Percentiles rank a stretch among this genome's conserved stretches.
Evolutionary conservation across 768 basidiomycete genomes (phyloP).

Genomic region (Tricholoma saponaceum): DNA sequence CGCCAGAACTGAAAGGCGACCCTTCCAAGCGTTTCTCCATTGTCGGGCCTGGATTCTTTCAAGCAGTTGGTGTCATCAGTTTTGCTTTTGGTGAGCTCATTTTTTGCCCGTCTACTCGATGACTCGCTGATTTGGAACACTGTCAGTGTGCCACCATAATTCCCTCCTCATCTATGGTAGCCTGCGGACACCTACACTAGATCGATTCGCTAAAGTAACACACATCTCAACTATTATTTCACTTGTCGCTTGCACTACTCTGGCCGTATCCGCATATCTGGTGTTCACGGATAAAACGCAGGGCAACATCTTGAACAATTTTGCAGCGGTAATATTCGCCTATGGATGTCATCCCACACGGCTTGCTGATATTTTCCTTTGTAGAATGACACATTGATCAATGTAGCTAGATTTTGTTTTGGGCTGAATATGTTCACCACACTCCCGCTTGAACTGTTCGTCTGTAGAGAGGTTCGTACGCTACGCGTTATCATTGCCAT

Average conservation of each 20-base stretch:
- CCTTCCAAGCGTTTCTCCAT: slow-evolving; percentile 71
- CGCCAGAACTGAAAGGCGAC: slow-evolving; percentile 72
- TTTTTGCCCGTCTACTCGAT: not conserved
- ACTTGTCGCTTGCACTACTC: slow-evolving; percentile 75
- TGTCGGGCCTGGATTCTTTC: slow-evolving; percentile 78
- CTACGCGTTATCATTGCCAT: too few species aligned
- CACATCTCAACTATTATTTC: slow-evolving; percentile 88
- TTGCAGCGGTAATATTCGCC: slow-evolving; percentile 54
- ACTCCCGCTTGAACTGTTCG: slow-evolving; percentile 91
- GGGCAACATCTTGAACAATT: slow-evolving; percentile 98
- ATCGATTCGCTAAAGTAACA: slow-evolving; percentile 89
- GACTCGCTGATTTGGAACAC: not conserved
- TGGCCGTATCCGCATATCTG: slow-evolving; percentile 82
- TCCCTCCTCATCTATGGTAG: slow-evolving; percentile 95
- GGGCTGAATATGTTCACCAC: slow-evolving; percentile 99
- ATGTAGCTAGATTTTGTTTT: slow-evolving; percentile 91
- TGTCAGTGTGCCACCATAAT: slow-evolving; percentile 91
- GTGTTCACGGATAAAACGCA: slow-evolving; percentile 89
- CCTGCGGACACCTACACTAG: slow-evolving; percentile 87
- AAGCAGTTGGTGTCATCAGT: slow-evolving; percentile 96
- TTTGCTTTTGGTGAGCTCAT: slow-evolving; percentile 67
- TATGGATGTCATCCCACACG: not conserved
- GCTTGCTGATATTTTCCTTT: not conserved
- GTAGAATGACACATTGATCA: slow-evolving; percentile 84
- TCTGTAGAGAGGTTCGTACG: slow-evolving; percentile 81